These are phyloP conservation scores for Fusarium sarcochroum DNA, from an alignment of 2,329 filamentous ascomycete species.

Conservation along the genomic window DNA sequence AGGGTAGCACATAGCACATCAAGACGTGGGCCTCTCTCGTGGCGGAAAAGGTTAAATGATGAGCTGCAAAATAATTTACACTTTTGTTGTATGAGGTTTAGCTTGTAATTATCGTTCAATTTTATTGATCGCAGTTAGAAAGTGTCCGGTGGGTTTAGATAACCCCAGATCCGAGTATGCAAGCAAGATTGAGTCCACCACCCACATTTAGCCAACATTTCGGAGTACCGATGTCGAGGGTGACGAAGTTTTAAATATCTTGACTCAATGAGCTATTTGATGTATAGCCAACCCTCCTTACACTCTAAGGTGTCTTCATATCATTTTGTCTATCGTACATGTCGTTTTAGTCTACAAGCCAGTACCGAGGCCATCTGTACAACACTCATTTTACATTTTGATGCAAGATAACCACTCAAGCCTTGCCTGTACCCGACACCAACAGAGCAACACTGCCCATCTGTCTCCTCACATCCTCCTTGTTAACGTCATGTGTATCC, in stretches of 20 bases:
- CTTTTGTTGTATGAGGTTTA: no score
- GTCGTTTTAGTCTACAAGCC: slow-evolving; percentile 35
- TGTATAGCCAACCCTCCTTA: neutral
- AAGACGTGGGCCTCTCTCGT: no score
- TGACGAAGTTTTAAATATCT: neutral
- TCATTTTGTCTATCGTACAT: slow-evolving; percentile 33
- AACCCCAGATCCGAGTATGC: no score
- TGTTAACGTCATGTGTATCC: slow-evolving; percentile 96
- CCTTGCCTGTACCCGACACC: slow-evolving; percentile 72
- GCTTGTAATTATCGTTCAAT: no score
- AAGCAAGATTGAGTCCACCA: no score
- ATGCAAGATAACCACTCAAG: slow-evolving; percentile 8
- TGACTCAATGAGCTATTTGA: neutral
- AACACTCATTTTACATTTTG: neutral
- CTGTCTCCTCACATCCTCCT: slow-evolving; percentile 89
- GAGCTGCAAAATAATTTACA: neutral
- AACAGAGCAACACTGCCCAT: slow-evolving; percentile 88
- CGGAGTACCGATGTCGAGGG: neutral
- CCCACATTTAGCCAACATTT: no score
- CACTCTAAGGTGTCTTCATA: neutral
- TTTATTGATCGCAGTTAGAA: no score
- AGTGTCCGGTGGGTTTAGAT: no score
- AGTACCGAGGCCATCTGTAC: neutral
- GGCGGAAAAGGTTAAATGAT: no score
- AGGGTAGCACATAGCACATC: slow-evolving; percentile 13